A percentile compares a stretch with the other conserved stretches of the same genome.
Conservation (phyloP, 192 early-diverging fungal genomes). For the Allomyces javanicus region DNA sequence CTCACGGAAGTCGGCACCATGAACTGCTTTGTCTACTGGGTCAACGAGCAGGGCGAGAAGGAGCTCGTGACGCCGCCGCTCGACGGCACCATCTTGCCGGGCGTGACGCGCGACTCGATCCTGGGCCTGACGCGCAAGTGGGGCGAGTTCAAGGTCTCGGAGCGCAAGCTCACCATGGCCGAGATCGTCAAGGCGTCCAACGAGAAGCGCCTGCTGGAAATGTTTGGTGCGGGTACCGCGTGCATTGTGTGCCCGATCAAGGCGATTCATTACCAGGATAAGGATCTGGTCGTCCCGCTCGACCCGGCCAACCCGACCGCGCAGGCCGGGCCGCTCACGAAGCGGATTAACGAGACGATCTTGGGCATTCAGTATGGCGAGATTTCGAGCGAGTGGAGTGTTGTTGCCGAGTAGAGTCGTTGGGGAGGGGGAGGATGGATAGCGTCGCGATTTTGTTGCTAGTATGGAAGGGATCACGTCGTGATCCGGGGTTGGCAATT, state of each 20-base stretch:
- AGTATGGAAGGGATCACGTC: no score
- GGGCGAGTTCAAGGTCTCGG: constrained; percentile 73
- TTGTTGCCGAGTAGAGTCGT: constrained; percentile 40
- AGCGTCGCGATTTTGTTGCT: no score
- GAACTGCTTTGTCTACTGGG: constrained; percentile 86
- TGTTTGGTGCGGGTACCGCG: constrained; percentile 92
- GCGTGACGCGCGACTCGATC: constrained; percentile 88
- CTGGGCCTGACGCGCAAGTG: constrained; percentile 52
- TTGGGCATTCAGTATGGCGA: constrained; percentile 92
- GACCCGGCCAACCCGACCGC: constrained; percentile 52
- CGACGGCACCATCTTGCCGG: constrained; percentile 86
- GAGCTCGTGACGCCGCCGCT: constrained; percentile 82
- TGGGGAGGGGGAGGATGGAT: no score
- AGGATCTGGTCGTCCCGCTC: constrained; percentile 66
- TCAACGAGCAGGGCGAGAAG: constrained; percentile 54
- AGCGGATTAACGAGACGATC: constrained; percentile 61
- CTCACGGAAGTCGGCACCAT: constrained; percentile 94
- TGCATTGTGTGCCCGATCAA: constrained; percentile 88
- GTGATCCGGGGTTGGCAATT: no score
- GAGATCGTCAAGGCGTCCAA: constrained; percentile 52
- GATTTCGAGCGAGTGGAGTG: constrained; percentile 57
- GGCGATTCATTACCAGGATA: constrained; percentile 54
- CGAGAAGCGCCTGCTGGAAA: constrained; percentile 63
- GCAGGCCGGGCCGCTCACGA: constrained; percentile 73
- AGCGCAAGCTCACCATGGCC: constrained; percentile 63